These are phyloP conservation scores for Penicillium sumatraense DNA, from an alignment of 2,329 filamentous ascomycete genomes.

Conservation along the genomic window DNA sequence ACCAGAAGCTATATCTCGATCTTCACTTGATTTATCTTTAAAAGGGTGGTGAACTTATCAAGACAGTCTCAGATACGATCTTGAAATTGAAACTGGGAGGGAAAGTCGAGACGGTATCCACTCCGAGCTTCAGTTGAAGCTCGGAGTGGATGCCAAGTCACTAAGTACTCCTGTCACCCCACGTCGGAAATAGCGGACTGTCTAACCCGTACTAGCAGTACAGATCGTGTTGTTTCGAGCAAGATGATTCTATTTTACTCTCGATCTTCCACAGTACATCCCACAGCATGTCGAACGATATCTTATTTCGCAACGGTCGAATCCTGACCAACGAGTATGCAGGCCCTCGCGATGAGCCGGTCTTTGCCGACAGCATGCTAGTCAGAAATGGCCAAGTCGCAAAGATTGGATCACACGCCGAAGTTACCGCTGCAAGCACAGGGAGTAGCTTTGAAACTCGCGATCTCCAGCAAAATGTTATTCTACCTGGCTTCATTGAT, in stretches of 20 bases:
- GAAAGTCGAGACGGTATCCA: conserved; percentile 5
- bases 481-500: conserved; percentile 55
- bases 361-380: conserved; percentile 7
- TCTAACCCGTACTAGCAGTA: background rate
- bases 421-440: background rate
- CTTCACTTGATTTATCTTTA: background rate
- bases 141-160: background rate
- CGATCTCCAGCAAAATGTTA: conserved; percentile 8
- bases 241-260: background rate
- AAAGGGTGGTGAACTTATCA: background rate
- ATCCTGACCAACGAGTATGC: conserved; percentile 4
- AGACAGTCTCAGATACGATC: background rate
- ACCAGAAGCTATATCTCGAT: too few species aligned
- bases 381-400: conserved; percentile 1
- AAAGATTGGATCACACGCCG: background rate
- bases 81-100: background rate
- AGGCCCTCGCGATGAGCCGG: background rate
- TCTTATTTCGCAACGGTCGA: conserved; percentile 6
- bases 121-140: background rate
- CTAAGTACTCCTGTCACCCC: background rate
- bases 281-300: background rate
- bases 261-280: background rate
- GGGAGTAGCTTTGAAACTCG: background rate
- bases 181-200: background rate
- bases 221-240: background rate